These are phyloP conservation scores for Dryas octopetala DNA, from an alignment of 306 rosid species.

Conservation along the genomic window DNA sequence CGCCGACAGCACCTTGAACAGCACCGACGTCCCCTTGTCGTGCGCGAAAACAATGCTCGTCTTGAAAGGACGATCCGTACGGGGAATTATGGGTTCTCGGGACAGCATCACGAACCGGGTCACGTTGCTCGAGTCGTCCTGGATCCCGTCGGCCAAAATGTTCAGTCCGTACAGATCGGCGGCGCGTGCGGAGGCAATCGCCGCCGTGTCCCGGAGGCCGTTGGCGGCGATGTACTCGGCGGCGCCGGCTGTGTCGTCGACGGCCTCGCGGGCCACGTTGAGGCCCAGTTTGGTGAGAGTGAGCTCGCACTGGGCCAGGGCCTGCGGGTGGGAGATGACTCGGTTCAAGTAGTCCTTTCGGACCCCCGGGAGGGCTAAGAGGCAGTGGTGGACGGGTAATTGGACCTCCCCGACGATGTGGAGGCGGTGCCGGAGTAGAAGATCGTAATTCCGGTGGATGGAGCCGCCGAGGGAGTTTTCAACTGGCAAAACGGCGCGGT, in stretches of 20 bases:
- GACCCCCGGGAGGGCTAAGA: conserved; percentile 76
- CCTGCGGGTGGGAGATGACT: conserved; percentile 94
- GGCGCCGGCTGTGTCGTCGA: conserved; percentile 94
- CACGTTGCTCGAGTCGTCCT: conserved; percentile 90
- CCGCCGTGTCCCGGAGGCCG: conserved; percentile 76
- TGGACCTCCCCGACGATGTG: conserved; percentile 98
- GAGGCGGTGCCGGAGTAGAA: conserved; percentile 94
- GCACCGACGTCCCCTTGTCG: conserved; percentile 86
- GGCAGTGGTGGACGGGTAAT: conserved; percentile 93
- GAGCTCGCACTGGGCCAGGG: conserved; percentile 83
- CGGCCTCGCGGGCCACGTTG: conserved; percentile 87
- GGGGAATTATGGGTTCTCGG: conserved; percentile 85
- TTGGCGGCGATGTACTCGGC: conserved; percentile 73
- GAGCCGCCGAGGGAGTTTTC: conserved; percentile 98
- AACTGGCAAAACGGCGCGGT: conserved; percentile 82
- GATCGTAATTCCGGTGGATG: conserved; percentile 92
- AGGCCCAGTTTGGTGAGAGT: conserved; percentile 77
- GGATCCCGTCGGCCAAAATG: conserved; percentile 76
- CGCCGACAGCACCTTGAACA: conserved; percentile 87
- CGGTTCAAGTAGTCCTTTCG: conserved; percentile 72
- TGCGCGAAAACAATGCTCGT: conserved; percentile 97
- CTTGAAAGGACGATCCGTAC: conserved; percentile 86
- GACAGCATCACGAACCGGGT: conserved; percentile 94
- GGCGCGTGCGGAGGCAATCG: conserved; percentile 85
- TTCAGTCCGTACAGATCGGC: conserved; percentile 79